Conservation (phyloP, 2,329 filamentous ascomycete species). For the Ophiostoma triangulosporum region DNA sequence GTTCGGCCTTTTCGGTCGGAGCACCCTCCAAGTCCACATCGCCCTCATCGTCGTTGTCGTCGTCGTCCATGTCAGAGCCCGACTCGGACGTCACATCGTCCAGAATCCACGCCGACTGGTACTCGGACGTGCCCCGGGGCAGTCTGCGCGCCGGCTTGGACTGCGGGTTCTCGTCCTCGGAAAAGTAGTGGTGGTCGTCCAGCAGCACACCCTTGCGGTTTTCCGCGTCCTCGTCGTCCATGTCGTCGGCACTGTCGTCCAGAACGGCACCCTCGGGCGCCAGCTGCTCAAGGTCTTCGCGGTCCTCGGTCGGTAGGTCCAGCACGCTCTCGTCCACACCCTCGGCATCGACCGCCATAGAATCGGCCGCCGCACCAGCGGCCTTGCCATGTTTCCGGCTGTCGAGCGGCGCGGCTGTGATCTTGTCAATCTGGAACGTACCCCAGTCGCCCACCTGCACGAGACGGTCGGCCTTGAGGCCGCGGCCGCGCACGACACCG, state of each 20-base stretch:
- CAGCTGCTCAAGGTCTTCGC: slow-evolving; percentile 68
- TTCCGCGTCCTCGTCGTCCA: slow-evolving; percentile 40
- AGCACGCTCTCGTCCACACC: slow-evolving; percentile 37
- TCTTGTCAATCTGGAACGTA: slow-evolving; percentile 81
- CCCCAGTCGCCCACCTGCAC: slow-evolving; percentile 91
- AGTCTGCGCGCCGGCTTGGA: slow-evolving; percentile 55
- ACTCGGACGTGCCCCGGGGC: slow-evolving; percentile 82
- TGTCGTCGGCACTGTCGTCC: slow-evolving; percentile 24
- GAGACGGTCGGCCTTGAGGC: slow-evolving; percentile 77
- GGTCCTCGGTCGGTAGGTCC: slow-evolving; percentile 62
- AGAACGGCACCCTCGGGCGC: slow-evolving; percentile 78
- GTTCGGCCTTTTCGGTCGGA: slow-evolving; percentile 50
- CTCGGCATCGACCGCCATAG: slow-evolving; percentile 52
- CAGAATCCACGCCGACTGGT: slow-evolving; percentile 90
- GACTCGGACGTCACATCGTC: slow-evolving; percentile 63
- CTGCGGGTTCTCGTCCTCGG: slow-evolving; percentile 61
- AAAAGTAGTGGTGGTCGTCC: slow-evolving; percentile 97
- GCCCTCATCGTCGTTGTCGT: slow-evolving; percentile 42
- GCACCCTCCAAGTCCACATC: slow-evolving; percentile 32
- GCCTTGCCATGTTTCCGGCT: slow-evolving; percentile 38
- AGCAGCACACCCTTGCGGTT: slow-evolving; percentile 67
- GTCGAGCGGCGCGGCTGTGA: slow-evolving; percentile 60
- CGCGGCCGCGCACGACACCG: slow-evolving; percentile 73
- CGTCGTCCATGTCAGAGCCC: slow-evolving; percentile 69
- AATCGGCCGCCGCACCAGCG: slow-evolving; percentile 23